Percentiles rank a stretch among this genome's conserved stretches.
These are phyloP conservation scores for Brassica carinata DNA, from an alignment of 345 rosid genomes.

Conservation along the genomic window DNA sequence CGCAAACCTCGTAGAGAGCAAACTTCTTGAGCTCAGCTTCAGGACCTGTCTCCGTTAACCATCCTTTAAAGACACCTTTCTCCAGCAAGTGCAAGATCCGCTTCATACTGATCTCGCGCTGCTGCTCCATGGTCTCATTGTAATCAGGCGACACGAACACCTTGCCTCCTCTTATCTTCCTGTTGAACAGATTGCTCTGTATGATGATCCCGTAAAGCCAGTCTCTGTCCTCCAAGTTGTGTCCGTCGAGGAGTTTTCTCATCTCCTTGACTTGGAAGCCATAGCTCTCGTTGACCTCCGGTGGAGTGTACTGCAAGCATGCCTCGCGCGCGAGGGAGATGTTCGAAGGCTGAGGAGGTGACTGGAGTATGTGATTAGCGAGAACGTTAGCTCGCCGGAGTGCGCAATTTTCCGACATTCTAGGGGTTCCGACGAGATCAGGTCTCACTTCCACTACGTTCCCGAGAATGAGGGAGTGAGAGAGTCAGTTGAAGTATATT, in stretches of 20 bases:
- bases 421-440: background rate
- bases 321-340: constrained; percentile 40
- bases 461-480: background rate
- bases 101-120: constrained; percentile 78
- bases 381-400: constrained; percentile 57
- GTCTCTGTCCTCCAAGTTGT: constrained; percentile 68
- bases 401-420: constrained; percentile 49
- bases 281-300: constrained; percentile 58
- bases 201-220: constrained; percentile 70
- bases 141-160: constrained; percentile 70
- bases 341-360: constrained; percentile 17
- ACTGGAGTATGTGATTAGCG: constrained; percentile 55
- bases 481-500: background rate
- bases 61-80: constrained; percentile 66
- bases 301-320: constrained; percentile 66
- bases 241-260: constrained; percentile 73
- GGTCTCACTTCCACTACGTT: background rate
- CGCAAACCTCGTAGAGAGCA: constrained; percentile 59
- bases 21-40: constrained; percentile 67
- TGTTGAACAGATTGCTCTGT: constrained; percentile 71
- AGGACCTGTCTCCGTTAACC: constrained; percentile 62
- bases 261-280: constrained; percentile 63
- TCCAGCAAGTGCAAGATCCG: constrained; percentile 60
- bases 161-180: constrained; percentile 51
- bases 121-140: constrained; percentile 92